Conservation (phyloP, 192 early-diverging fungal genomes). For the Pilaira anomala region DNA sequence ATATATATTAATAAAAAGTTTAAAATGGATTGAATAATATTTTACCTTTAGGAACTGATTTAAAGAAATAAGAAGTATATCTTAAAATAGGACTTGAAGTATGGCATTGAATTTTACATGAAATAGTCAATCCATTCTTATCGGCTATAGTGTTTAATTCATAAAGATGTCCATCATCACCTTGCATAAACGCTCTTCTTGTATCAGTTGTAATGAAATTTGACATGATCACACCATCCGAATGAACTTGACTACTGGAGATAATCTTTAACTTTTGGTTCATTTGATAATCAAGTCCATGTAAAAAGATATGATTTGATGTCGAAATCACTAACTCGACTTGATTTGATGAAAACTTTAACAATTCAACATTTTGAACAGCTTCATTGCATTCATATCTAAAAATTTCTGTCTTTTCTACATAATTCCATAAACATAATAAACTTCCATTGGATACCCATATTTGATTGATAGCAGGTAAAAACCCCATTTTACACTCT, state of each 20-base stretch:
- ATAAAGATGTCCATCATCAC: constrained; percentile 7
- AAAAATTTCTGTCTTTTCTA: neutral
- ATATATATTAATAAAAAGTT: neutral
- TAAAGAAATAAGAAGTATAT: neutral
- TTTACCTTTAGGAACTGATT: constrained; percentile 11
- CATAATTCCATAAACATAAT: constrained; percentile 1
- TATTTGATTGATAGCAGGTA: neutral
- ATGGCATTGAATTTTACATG: neutral
- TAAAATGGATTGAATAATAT: too few species aligned
- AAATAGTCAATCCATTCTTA: neutral
- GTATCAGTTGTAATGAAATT: neutral
- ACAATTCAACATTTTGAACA: neutral
- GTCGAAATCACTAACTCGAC: neutral
- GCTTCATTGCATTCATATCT: neutral
- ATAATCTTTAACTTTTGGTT: neutral
- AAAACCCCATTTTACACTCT: constrained; percentile 14
- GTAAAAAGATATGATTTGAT: neutral
- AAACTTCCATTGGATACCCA: neutral
- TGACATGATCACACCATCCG: neutral
- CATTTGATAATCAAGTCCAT: neutral
- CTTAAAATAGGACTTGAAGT: neutral
- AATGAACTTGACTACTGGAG: neutral
- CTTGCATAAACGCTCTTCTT: constrained; percentile 4
- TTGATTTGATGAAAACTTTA: neutral
- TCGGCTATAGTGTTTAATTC: neutral